Percentiles rank a stretch among this genome's conserved stretches.
These are phyloP conservation scores for Flaveria bidentis DNA, from an alignment of 129 eudicot species.

Conservation along the genomic window DNA sequence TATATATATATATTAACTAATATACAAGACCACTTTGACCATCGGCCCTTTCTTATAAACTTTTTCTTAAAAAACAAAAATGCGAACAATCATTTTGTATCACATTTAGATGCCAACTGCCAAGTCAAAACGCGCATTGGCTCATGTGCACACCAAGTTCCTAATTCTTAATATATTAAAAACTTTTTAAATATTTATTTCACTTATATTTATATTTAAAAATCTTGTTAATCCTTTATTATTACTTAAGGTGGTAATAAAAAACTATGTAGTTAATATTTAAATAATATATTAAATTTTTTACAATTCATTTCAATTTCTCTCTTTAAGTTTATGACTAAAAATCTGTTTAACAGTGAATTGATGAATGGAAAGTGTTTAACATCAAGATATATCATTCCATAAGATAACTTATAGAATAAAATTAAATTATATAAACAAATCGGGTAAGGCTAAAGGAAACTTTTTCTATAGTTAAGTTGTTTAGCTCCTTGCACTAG, in stretches of 20 bases:
- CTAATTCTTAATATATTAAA: neutral
- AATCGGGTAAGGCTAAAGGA: slow-evolving; percentile 2
- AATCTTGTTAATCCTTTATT: neutral
- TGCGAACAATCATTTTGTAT: neutral
- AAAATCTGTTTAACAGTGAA: neutral
- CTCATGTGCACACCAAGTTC: neutral
- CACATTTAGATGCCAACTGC: neutral
- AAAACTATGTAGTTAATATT: neutral
- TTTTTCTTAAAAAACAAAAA: neutral
- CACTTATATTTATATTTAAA: neutral
- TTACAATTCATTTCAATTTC: neutral
- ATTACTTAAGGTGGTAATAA: neutral
- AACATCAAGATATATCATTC: neutral
- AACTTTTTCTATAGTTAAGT: slow-evolving; percentile 13
- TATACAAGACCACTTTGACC: too few species aligned
- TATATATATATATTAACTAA: too few species aligned
- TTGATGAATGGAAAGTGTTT: neutral
- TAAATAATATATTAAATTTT: neutral
- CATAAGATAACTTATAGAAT: neutral
- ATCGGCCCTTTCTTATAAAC: neutral
- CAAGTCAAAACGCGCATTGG: neutral
- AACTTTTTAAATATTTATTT: neutral
- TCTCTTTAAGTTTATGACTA: neutral
- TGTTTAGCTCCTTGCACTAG: slow-evolving; percentile 1
- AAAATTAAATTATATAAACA: neutral